Evolutionary conservation across 257 asterid genomes (phyloP), one percentile per base, ranked within the genome.

Genomic region (Leonotis leonurus): DNA sequence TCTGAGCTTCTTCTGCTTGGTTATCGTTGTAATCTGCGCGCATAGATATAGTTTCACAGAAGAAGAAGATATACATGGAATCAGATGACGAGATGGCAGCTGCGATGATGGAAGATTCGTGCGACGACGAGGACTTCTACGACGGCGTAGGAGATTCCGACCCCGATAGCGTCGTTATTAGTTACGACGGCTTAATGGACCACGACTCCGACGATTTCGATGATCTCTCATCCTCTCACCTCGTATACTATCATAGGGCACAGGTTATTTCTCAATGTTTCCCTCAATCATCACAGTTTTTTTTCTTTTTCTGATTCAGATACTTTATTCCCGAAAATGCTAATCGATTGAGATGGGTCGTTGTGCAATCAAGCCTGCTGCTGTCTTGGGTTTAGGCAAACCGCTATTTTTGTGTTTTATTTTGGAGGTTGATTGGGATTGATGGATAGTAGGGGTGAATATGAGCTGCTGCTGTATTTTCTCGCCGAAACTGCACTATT

Each of bases 141-240:
- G 79, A 78, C 74, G 85, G 81, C 53, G 87, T 73, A 68, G 90
- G 63, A 8, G 73, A 85, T 40, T 78, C 88, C 70, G 91, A 78
- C 50, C 72, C 68, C 8, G 88, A 78, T 40, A 92, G 83, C 72
- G 85, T 69, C 56, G 69, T 79, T 40, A 77, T 85, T 77, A 86
- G 87, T 69, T 83, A 83, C 49, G 94, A 80, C 52, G 86, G 83
- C 13, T 89, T 86, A 70, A 75, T 82, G 56, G 97, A 86, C 71
- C 77, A 83, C 27, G 97, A 82, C 49, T 81, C 95, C 1, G 95
- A 87, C 63, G 95, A 90, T 71, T 81, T 86, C 30, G 96, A 83
- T 74, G 89, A 80, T 48, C 60, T 67, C 27, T 61, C 76, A 62
- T 64, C 86, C 35, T 59, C 81, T 40, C 69, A 56, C 61, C 70